Evolutionary conservation across 345 rosid species (phyloP).

Genomic region (Cochlearia excelsa): DNA sequence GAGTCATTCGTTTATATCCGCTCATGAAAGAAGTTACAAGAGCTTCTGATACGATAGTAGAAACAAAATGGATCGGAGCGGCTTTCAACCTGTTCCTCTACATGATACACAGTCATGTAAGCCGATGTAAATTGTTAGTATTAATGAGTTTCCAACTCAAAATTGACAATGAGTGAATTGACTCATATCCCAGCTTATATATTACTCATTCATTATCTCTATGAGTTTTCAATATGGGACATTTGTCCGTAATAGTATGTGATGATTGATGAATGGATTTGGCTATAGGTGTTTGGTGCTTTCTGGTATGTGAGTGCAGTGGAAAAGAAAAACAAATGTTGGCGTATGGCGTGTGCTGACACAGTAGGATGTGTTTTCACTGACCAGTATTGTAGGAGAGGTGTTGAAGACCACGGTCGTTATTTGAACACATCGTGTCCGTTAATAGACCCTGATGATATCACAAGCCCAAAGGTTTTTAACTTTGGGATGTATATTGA

Average conservation of each 20-base stretch:
- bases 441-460: slow-evolving; percentile 18
- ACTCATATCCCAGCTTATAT: too few species aligned
- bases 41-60: slow-evolving; percentile 23
- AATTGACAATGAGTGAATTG: too few species aligned
- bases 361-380: background rate
- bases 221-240: too few species aligned
- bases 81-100: slow-evolving; percentile 29
- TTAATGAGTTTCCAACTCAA: too few species aligned
- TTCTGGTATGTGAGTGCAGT: slow-evolving; percentile 31
- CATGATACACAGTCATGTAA: slow-evolving; percentile 28
- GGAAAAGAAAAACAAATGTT: slow-evolving; percentile 20
- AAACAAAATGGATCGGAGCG: slow-evolving; percentile 29
- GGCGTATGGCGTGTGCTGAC: slow-evolving; percentile 24
- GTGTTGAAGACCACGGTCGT: background rate
- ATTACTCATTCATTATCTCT: too few species aligned
- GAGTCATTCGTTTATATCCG: slow-evolving; percentile 28
- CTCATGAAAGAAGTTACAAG: slow-evolving; percentile 17
- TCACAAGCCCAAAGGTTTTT: slow-evolving; percentile 20
- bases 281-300: slow-evolving; percentile 30
- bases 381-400: background rate
- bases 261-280: too few species aligned
- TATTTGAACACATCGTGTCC: slow-evolving; percentile 23
- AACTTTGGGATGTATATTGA: slow-evolving; percentile 33
- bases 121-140: too few species aligned
- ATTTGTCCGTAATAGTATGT: too few species aligned